A percentile compares a stretch with the other conserved stretches of the same genome.
Evolutionary conservation across 495 filamentous ascomycete genomes (phyloP).

Genomic region (Neurospora pannonica): DNA sequence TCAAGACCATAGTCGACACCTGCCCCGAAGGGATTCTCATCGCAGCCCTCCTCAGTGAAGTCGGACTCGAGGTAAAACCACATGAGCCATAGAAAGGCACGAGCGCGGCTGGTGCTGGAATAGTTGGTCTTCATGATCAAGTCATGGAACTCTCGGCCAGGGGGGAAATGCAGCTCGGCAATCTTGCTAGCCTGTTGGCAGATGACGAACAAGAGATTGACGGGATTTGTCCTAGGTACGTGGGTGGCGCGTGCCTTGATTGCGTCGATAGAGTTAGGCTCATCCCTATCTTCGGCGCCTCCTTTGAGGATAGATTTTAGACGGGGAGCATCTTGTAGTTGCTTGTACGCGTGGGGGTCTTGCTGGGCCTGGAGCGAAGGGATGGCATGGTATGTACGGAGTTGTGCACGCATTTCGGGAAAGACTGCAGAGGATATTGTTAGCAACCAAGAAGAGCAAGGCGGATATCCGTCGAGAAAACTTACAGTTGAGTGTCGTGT

Average conservation of each 20-base stretch:
- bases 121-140: constrained; percentile 82
- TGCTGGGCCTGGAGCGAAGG: constrained; percentile 90
- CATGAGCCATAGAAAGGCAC: constrained; percentile 93
- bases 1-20: constrained; percentile 56
- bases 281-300: constrained; percentile 83
- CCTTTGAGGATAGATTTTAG: constrained; percentile 97
- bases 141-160: constrained; percentile 85
- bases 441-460: constrained; percentile 16
- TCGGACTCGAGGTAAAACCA: constrained; percentile 99
- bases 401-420: constrained; percentile 96
- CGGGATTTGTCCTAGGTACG: constrained; percentile 85
- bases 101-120: constrained; percentile 75
- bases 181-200: constrained; percentile 85
- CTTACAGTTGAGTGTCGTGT: constrained; percentile 94
- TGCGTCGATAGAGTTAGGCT: constrained; percentile 78
- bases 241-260: constrained; percentile 45
- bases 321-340: constrained; percentile 91
- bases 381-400: constrained; percentile 97
- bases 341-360: constrained; percentile 94
- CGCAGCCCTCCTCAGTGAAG: constrained; percentile 71
- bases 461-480: constrained; percentile 1
- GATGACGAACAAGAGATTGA: constrained; percentile 93
- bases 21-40: constrained; percentile 81
- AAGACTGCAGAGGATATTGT: constrained; percentile 57
- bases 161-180: constrained; percentile 85